Conservation (phyloP, 208 protist genomes). For the Acanthamoeba triangularis region DNA sequence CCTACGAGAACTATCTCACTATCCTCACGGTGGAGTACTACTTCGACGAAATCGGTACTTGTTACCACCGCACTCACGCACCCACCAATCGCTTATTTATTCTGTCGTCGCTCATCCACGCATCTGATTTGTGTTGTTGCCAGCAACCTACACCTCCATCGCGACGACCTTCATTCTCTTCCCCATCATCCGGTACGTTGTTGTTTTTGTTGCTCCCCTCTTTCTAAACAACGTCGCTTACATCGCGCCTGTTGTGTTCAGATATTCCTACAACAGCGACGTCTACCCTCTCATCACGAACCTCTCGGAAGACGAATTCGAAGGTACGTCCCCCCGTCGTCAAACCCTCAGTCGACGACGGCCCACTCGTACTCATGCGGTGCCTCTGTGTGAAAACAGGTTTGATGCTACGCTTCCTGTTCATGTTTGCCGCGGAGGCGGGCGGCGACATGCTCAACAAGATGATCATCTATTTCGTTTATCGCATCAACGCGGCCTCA, state of each 20-base stretch:
- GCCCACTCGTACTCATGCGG: not conserved
- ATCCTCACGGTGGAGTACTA: slow-evolving; percentile 48
- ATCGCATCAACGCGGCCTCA: not conserved
- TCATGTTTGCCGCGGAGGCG: slow-evolving; percentile 29
- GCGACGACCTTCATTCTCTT: slow-evolving; percentile 39
- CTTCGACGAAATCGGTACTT: slow-evolving; percentile 49
- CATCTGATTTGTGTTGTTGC: not conserved
- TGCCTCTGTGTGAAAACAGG: too few relatives aligned
- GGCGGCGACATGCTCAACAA: slow-evolving; percentile 11
- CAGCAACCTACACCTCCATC: slow-evolving; percentile 51
- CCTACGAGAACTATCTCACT: slow-evolving; percentile 17
- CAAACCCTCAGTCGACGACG: not conserved
- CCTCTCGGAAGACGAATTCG: slow-evolving; percentile 13
- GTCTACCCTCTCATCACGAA: not conserved
- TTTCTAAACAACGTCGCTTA: too few relatives aligned
- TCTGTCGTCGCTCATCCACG: too few relatives aligned
- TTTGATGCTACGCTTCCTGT: slow-evolving; percentile 64
- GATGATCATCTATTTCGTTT: slow-evolving; percentile 5
- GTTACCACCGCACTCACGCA: not conserved
- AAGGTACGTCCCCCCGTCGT: not conserved
- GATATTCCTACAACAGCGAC: slow-evolving; percentile 43
- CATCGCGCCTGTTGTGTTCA: not conserved
- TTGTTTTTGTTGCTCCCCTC: too few relatives aligned
- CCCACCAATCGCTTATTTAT: not conserved
- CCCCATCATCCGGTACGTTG: slow-evolving; percentile 11